phyloP scores from a whole-genome alignment of 78 protist genomes.

The Paratrimastix pyriformis region DNA sequence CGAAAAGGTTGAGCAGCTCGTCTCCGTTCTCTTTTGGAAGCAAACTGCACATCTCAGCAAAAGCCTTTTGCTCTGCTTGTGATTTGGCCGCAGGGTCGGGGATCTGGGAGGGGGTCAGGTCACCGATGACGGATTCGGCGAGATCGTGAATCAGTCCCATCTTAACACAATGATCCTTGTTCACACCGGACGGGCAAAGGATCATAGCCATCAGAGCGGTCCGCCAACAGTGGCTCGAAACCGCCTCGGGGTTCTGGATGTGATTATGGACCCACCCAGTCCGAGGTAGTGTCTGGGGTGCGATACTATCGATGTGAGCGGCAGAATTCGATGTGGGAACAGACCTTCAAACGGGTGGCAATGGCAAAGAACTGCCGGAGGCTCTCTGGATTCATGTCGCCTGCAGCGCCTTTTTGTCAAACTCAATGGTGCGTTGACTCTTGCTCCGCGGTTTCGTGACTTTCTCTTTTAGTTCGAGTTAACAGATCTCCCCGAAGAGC shows the following conservation, averaged over 20 bases:
- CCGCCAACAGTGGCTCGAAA: neutral
- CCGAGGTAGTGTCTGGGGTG: neutral
- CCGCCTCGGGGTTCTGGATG: constrained; percentile 3
- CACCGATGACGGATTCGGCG: constrained; percentile 1
- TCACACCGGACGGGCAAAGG: neutral
- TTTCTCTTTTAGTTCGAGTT: no score
- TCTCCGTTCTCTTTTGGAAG: no score
- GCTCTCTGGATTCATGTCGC: no score
- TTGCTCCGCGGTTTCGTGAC: no score
- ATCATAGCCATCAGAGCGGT: neutral
- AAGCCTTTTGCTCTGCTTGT: neutral
- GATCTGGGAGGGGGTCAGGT: neutral
- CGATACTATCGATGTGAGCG: neutral
- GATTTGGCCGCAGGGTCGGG: neutral
- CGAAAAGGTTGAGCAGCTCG: neutral
- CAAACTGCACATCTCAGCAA: no score
- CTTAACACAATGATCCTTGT: neutral
- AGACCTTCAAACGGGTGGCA: no score
- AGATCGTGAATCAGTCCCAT: constrained; percentile 13
- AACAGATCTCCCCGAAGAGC: no score
- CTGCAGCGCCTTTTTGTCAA: no score
- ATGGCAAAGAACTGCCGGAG: no score
- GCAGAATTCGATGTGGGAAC: no score
- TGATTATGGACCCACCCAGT: neutral
- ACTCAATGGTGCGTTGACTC: no score